phyloP scores from a whole-genome alignment of 257 asterid genomes.

The Rehmannia glutinosa region DNA sequence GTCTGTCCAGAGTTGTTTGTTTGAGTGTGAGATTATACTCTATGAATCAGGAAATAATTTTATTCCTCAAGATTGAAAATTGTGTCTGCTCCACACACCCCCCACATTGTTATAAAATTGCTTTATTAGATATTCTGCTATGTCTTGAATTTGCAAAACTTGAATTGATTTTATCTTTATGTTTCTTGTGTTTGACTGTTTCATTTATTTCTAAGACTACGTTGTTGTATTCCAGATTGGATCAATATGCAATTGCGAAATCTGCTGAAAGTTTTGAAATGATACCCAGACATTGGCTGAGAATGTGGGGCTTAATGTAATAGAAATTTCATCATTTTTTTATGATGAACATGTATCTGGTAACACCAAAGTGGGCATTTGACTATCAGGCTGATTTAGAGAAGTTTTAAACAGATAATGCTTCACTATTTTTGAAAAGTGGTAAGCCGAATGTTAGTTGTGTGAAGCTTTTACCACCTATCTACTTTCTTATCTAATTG shows the following conservation, averaged over 20 bases:
- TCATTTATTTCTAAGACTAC: background rate
- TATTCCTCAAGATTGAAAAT: background rate
- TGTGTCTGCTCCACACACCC: background rate
- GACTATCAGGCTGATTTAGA: slow-evolving; percentile 84
- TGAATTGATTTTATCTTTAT: background rate
- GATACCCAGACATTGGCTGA: slow-evolving; percentile 93
- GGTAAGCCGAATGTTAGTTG: slow-evolving; percentile 28
- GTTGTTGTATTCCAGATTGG: slow-evolving; percentile 49
- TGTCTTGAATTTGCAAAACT: no score
- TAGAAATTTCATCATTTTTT: slow-evolving; percentile 83
- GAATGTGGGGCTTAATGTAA: slow-evolving; percentile 95
- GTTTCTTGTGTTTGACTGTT: background rate
- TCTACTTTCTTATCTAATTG: background rate
- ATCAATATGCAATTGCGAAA: slow-evolving; percentile 93
- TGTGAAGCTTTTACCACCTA: background rate
- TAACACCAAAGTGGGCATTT: slow-evolving; percentile 73
- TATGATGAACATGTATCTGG: slow-evolving; percentile 92
- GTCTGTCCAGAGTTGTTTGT: background rate
- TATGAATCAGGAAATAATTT: background rate
- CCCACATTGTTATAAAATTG: no score
- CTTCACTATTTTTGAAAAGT: slow-evolving; percentile 60
- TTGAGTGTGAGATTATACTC: background rate
- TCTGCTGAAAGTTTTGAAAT: slow-evolving; percentile 97
- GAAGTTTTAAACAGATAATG: slow-evolving; percentile 58
- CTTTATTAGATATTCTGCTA: no score